Evolutionary conservation across 164 flowering plant genomes (phyloP), one percentile per base, ranked within the genome.

Genomic region (Tetracentron sinense): DNA sequence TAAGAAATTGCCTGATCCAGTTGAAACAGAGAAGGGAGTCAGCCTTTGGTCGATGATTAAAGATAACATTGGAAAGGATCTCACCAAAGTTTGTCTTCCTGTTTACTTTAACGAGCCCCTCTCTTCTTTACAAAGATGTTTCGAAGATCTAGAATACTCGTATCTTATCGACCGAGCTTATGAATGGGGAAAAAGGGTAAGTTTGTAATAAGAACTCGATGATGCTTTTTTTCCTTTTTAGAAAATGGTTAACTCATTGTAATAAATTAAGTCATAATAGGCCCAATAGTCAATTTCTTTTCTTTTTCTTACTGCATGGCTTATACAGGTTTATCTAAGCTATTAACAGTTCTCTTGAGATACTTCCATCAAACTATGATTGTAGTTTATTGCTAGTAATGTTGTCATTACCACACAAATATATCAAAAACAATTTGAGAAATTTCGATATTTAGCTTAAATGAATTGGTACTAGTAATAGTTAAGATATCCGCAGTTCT

Each of bases 31-130:
- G 75, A 95, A 86, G 65, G 90, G 97, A 69, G 87, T 92, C 58
- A 95, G 99, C 66, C 90, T 95, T 1, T 95, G 99, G 99, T 88
- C 97, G 7, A 88, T 91, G 89, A 91, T 91, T 17, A 91, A 91
- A 71, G 97, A 91, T 67, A 91, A 91, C 65, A 91, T 91, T 35
- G 97, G 97, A 60, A 91, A 91, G 69, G 97, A 91, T 63, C 86
- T 91, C 51, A 85, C 97, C 15, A 91, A 87, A 84, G 88, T 91
- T 33, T 91, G 97, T 75, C 94, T 91, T 74, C 97, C 97, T 49
- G 97, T 91, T 42, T 91, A 87, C 76, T 91, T 91, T 68, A 91
- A 91, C 56, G 97, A 91, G 75, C 97, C 97, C 44, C 77, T 92
- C 15, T 95, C 99, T 50, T 88, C 97, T 33, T 78, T 95, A 56